phyloP scores from a whole-genome alignment of 106 monocot genomes.

The Apostasia shenzhenica region DNA sequence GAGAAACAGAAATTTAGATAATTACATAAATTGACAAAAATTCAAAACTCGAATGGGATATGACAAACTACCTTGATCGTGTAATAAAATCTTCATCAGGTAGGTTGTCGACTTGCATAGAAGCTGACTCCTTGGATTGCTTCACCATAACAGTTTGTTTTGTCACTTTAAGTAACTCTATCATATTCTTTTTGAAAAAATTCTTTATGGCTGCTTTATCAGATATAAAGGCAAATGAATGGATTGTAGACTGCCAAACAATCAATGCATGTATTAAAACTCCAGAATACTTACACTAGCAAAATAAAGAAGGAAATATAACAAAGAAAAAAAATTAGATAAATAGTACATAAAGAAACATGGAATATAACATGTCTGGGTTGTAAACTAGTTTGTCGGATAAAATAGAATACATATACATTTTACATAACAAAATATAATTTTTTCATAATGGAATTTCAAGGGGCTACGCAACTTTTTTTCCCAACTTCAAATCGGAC shows the following conservation, averaged over 20 bases:
- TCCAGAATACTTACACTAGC: not conserved
- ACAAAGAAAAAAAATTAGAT: not conserved
- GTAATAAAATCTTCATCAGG: constrained; percentile 27
- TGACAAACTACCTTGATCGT: constrained; percentile 29
- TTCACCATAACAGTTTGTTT: constrained; percentile 30
- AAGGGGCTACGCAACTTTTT: no score
- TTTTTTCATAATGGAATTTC: no score
- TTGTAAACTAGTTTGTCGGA: no score
- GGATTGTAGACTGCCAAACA: constrained; percentile 55
- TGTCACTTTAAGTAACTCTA: constrained; percentile 45
- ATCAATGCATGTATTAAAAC: not conserved
- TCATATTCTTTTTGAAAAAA: constrained; percentile 42
- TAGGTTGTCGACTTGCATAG: constrained; percentile 57
- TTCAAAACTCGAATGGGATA: not conserved
- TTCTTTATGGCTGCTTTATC: constrained; percentile 51
- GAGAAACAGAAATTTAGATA: not conserved
- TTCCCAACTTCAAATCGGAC: no score
- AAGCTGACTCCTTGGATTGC: constrained; percentile 24
- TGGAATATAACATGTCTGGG: not conserved
- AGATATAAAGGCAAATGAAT: constrained; percentile 69
- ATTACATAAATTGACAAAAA: not conserved
- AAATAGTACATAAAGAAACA: not conserved
- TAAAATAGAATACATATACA: no score
- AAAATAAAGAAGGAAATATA: not conserved
- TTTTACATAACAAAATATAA: no score